These are phyloP conservation scores for Epichloe glyceriae DNA, from an alignment of 2,329 filamentous ascomycete species.

Conservation along the genomic window DNA sequence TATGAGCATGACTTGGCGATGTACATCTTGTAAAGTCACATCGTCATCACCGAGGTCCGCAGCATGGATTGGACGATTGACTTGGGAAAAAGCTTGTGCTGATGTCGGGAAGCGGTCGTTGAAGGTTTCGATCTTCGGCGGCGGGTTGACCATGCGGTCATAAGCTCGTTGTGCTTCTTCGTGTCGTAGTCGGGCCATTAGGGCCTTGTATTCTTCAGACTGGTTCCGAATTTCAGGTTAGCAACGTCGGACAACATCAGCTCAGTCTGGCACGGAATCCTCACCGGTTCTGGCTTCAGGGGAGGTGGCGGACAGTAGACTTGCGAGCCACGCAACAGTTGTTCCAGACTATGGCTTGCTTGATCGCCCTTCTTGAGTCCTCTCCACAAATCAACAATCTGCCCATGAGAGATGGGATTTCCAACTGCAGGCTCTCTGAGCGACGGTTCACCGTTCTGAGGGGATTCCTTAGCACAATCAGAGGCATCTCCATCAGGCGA, in stretches of 20 bases:
- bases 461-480: constrained; percentile 10
- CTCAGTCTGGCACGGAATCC: constrained; percentile 14
- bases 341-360: constrained; percentile 44
- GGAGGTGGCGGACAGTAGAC: constrained; percentile 71
- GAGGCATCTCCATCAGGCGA: constrained; percentile 1
- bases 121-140: constrained; percentile 42
- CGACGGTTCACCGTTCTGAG: constrained; percentile 29
- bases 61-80: constrained; percentile 32
- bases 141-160: constrained; percentile 61
- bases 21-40: constrained; percentile 57
- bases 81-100: constrained; percentile 43
- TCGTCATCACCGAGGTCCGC: constrained; percentile 46
- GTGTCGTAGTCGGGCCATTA: constrained; percentile 74
- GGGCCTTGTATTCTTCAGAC: constrained; percentile 69
- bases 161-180: constrained; percentile 76
- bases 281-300: constrained; percentile 63
- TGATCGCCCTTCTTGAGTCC: constrained; percentile 21
- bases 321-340: constrained; percentile 55
- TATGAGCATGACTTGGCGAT: constrained; percentile 72
- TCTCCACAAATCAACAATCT: constrained; percentile 51
- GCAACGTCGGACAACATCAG: not conserved
- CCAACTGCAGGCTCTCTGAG: constrained; percentile 40
- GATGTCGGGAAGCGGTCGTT: constrained; percentile 42
- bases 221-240: constrained; percentile 22
- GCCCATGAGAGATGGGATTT: constrained; percentile 57